Evolutionary conservation across 2,329 filamentous ascomycete species (phyloP), one percentile per base, ranked within the genome.

Genomic region (Madurella mycetomatis): DNA sequence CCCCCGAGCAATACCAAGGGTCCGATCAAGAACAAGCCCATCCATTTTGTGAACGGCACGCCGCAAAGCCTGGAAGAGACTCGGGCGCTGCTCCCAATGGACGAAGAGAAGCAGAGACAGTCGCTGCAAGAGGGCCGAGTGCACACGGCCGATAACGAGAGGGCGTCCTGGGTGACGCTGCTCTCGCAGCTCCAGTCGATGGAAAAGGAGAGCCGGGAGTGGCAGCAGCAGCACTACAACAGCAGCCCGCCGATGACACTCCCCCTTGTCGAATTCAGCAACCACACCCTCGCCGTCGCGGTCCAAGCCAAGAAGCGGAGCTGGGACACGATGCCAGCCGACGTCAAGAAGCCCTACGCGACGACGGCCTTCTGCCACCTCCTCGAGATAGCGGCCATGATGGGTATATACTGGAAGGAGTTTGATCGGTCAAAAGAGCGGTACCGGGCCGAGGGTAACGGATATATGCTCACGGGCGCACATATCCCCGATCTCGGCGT

Each of bases 331-430:
- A 80, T 81, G 76, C 78, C 78, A 1, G 51, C 68, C 1, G 68
- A 69, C 32, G 64, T 80, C 47, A 72, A 69, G 37, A 76, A 76
- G 37, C 78, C 78, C 0, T 81, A 79, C 47, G 78, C 77, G 2
- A 81, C 76, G 0, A 80, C 75, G 0, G 77, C 78, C n/a, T 78
- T 82, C 56, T 80, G 75, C 51, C 79, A 82, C 58, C 65, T 81
- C 3, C 66, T 82, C 31, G 79, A 82, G 68, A 76, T 82, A 55
- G 72, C 78, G 25, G 77, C 77, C 4, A 75, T 77, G 54, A 67
- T 82, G 15, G 79, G 81, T 8, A 72, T 84, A 8, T 75, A 84
- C 65, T 84, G 81, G 81, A 80, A 78, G 57, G 76, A 79, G 51
- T 83, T 83, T 59, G 77, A 82, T 60, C 72, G 77, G 34, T 73